Evolutionary conservation across 352 stramenopile genomes (phyloP), one percentile per base, ranked within the genome.

Genomic region (Thraustotheca clavata): DNA sequence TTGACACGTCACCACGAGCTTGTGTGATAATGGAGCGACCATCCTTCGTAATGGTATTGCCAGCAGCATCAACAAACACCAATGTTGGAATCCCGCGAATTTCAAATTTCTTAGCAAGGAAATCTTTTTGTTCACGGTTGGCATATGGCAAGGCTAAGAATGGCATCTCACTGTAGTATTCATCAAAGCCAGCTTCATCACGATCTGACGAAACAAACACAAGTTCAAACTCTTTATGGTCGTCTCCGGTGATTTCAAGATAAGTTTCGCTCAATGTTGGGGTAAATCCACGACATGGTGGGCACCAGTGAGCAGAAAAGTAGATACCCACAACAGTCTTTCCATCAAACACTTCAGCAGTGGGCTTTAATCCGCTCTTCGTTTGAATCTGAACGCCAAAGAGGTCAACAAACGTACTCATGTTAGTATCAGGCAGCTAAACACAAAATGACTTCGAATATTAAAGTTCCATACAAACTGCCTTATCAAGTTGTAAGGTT

Each of bases 281-380:
- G 65, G 94, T 98, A 76, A 99, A 98, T 22, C 77, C 71, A 59
- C 89, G 85, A 77, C 94, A 98, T 33, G 94, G 94, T 38, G 77
- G 81, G 76, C 93, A 98, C 94, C 94, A 98, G 77, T 97, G 85
- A 16, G 94, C 94, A 49, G 80, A 96, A 83, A 98, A 99, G 79
- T 98, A 98, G 48, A 98, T 76, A 27, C 86, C 85, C 31, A 97
- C 74, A 32, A 96, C 75, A 69, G 90, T 89, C 76, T 94, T 94
- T 63, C 68, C 77, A 2, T 62, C 73, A 50, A 94, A 77, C 52
- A 79, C 77, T 27, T 87, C 71, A 46, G 86, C 70, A 18, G 85
- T 91, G 59, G 85, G 67, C 70, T 89, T 83, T 36, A 77, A 66
- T n/a, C 81, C 85, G 50, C 87, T 72, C 74, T 91, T 92, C 8